Evolutionary conservation across 768 basidiomycete genomes (phyloP).

Genomic region (Omphalotus guepiniiformis): DNA sequence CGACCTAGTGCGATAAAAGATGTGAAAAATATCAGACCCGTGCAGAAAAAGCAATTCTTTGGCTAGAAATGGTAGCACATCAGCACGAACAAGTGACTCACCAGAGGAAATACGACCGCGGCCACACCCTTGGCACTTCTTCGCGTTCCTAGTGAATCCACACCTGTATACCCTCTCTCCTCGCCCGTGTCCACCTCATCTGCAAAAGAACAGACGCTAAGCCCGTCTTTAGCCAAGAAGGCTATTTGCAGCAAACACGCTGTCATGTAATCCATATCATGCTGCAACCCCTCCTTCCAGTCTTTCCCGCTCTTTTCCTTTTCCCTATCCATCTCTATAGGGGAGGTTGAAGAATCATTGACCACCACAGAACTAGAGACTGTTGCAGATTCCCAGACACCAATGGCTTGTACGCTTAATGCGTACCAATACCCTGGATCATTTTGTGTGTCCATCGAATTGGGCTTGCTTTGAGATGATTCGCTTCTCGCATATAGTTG

Average conservation of each 20-base stretch:
- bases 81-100: conserved; percentile 21
- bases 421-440: conserved; percentile 40
- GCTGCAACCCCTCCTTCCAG: conserved; percentile 25
- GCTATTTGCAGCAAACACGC: conserved; percentile 56
- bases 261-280: conserved; percentile 55
- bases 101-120: conserved; percentile 35
- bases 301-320: neutral
- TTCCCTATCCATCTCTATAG: neutral
- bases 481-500: neutral
- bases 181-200: neutral
- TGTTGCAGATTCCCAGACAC: conserved; percentile 35
- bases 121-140: conserved; percentile 4
- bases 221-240: conserved; percentile 50
- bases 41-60: too few relatives aligned
- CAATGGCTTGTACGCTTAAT: conserved; percentile 45
- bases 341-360: neutral
- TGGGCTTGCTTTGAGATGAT: neutral
- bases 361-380: neutral
- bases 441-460: conserved; percentile 13
- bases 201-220: conserved; percentile 30
- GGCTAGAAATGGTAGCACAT: neutral
- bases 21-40: too few relatives aligned
- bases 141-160: neutral
- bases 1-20: too few relatives aligned
- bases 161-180: neutral